phyloP scores from a whole-genome alignment of 2,329 filamentous ascomycete genomes.

The Trichoderma guizhouense region DNA sequence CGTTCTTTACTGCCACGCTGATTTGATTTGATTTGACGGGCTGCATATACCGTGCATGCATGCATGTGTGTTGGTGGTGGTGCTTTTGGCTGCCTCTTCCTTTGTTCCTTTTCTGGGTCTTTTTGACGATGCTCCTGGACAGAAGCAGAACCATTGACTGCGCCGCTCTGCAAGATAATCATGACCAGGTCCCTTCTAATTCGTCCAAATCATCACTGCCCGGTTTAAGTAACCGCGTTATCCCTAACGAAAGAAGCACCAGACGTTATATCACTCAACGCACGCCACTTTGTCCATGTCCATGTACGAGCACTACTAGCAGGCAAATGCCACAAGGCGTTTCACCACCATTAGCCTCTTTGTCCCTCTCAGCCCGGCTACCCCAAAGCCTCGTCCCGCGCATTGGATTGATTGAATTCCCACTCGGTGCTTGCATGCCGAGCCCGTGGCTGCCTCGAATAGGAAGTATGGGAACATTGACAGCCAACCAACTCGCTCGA shows the following conservation, averaged over 20 bases:
- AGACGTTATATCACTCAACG: neutral
- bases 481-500: neutral
- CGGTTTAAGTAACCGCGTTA: neutral
- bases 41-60: neutral
- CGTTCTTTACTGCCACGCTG: neutral
- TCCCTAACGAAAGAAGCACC: neutral
- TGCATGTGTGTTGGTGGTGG: neutral
- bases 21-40: neutral
- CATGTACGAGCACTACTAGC: neutral
- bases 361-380: neutral
- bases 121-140: neutral
- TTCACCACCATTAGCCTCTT: neutral
- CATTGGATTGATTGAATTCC: neutral
- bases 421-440: neutral
- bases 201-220: neutral
- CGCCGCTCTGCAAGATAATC: neutral
- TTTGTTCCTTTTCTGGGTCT: neutral
- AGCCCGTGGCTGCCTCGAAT: neutral
- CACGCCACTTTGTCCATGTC: neutral
- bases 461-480: neutral
- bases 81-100: constrained; percentile 10
- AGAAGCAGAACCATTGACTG: neutral
- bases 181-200: neutral
- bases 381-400: neutral
- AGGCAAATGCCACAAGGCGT: neutral